Evolutionary conservation across 2,329 filamentous ascomycete genomes (phyloP).

Genomic region (Fusarium sp.): DNA sequence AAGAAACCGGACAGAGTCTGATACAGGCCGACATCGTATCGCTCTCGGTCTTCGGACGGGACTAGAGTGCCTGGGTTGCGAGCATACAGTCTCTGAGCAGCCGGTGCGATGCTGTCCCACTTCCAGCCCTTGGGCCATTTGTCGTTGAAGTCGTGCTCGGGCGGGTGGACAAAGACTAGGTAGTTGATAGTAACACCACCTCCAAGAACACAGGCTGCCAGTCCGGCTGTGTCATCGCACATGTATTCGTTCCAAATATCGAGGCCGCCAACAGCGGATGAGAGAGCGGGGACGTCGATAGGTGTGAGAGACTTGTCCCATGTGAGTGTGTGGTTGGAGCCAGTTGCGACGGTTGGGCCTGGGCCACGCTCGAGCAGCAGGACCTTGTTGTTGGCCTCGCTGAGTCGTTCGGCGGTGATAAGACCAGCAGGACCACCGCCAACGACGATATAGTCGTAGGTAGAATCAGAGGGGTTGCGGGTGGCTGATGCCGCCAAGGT

Average conservation of each 20-base stretch:
- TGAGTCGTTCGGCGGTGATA: constrained; percentile 57
- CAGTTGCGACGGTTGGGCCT: constrained; percentile 70
- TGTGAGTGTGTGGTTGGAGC: constrained; percentile 67
- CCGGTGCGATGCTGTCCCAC: constrained; percentile 64
- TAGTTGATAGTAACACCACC: constrained; percentile 74
- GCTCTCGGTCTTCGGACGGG: constrained; percentile 72
- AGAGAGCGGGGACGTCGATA: constrained; percentile 72
- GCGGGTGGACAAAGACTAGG: constrained; percentile 74
- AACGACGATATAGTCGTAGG: constrained; percentile 45
- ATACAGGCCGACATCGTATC: constrained; percentile 75
- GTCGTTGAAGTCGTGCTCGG: constrained; percentile 69
- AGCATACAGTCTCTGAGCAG: constrained; percentile 72
- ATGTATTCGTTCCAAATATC: constrained; percentile 67
- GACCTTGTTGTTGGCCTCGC: constrained; percentile 71
- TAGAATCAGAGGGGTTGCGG: background rate
- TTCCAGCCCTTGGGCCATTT: constrained; percentile 78
- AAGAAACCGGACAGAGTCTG: constrained; percentile 69
- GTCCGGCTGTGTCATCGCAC: constrained; percentile 35
- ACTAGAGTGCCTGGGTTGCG: constrained; percentile 58
- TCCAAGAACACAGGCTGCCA: constrained; percentile 73
- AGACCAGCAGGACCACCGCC: constrained; percentile 42
- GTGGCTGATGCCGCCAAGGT: background rate
- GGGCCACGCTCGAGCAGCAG: constrained; percentile 69
- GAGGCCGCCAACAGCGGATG: constrained; percentile 70
- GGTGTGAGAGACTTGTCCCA: constrained; percentile 74